These are phyloP conservation scores for Cystobasidium sp. DNA, from an alignment of 1,284 basidiomycete species.

Conservation along the genomic window DNA sequence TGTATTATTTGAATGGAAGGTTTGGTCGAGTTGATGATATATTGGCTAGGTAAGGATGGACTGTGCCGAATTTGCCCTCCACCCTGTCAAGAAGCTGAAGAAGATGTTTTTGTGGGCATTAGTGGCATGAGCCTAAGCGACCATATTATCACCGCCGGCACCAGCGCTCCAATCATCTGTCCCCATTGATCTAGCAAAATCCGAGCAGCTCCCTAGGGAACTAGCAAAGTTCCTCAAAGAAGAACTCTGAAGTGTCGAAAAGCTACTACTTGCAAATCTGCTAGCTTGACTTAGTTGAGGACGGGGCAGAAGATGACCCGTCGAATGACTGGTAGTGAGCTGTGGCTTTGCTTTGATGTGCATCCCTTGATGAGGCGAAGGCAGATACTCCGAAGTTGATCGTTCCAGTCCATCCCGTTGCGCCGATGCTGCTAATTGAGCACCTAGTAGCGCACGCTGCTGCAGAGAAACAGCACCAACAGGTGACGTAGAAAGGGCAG, in stretches of 20 bases:
- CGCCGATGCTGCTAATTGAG: background rate
- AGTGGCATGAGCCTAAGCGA: too few species aligned
- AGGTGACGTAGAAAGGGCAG: background rate
- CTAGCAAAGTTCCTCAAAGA: background rate
- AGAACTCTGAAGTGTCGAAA: background rate
- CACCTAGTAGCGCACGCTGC: background rate
- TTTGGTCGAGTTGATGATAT: too few species aligned
- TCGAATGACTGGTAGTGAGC: background rate
- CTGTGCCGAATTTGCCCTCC: too few species aligned
- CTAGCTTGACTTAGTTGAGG: background rate
- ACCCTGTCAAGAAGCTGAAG: too few species aligned
- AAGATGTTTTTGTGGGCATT: too few species aligned
- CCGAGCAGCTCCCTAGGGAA: background rate
- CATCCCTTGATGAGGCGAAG: background rate
- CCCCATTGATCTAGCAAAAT: background rate
- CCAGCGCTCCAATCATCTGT: background rate
- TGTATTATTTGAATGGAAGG: too few species aligned
- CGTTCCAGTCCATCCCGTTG: background rate
- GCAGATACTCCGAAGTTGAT: conserved; percentile 1
- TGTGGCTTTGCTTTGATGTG: background rate
- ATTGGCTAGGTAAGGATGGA: too few species aligned
- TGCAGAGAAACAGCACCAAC: background rate
- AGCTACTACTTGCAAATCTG: background rate
- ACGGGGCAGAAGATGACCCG: background rate
- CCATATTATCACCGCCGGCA: background rate